Percentiles rank a stretch among this genome's conserved stretches.
Conservation (phyloP, 305 asterid species). For the Ilex paraguariensis region DNA sequence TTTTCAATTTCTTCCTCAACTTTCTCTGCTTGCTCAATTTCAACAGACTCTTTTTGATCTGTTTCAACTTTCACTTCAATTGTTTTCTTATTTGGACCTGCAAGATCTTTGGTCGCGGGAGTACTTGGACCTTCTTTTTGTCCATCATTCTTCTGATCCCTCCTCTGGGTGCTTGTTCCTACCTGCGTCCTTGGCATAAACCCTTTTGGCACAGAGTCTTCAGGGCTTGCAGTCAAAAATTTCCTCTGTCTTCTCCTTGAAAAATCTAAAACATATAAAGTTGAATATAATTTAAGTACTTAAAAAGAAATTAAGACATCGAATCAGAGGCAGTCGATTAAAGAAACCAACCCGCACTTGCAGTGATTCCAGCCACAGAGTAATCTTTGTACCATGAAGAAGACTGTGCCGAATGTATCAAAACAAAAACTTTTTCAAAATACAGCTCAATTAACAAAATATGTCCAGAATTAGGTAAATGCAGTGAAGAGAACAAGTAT, state of each 20-base stretch:
- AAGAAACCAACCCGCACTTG: constrained; percentile 69
- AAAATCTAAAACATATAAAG: constrained; percentile 52
- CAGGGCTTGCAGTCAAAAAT: constrained; percentile 42
- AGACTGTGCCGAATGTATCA: constrained; percentile 41
- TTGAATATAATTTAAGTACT: constrained; percentile 11
- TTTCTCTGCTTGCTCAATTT: constrained; percentile 20
- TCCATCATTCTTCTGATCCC: constrained; percentile 48
- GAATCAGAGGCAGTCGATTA: constrained; percentile 13
- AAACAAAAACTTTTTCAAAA: not conserved
- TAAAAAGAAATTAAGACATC: constrained; percentile 6
- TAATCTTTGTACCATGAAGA: constrained; percentile 38
- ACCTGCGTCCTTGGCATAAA: constrained; percentile 57
- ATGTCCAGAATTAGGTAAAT: not conserved
- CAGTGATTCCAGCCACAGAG: constrained; percentile 41
- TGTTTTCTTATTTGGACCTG: constrained; percentile 25
- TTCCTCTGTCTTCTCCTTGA: constrained; percentile 64
- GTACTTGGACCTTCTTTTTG: constrained; percentile 34
- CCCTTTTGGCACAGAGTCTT: constrained; percentile 59
- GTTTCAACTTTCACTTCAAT: constrained; percentile 27
- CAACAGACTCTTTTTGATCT: constrained; percentile 29
- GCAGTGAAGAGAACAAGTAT: not conserved
- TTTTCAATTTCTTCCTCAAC: constrained; percentile 29
- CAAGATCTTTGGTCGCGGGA: constrained; percentile 37
- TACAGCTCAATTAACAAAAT: not conserved
- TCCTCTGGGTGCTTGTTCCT: constrained; percentile 55